A percentile compares a stretch with the other conserved stretches of the same genome.
These are phyloP conservation scores for Zygoascus tannicola DNA, from an alignment of 805 yeast genomes.

Conservation along the genomic window DNA sequence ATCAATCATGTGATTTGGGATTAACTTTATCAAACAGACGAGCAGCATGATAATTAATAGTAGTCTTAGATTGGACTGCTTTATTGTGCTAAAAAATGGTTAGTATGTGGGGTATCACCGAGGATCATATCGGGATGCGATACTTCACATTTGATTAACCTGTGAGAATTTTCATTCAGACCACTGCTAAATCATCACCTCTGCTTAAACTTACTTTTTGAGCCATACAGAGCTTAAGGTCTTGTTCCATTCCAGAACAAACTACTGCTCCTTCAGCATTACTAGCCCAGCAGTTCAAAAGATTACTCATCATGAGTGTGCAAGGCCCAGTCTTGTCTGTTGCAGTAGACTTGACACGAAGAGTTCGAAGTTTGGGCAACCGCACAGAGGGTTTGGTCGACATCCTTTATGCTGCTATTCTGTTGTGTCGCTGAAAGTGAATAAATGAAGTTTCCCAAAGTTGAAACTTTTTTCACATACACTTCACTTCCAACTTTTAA, in stretches of 20 bases:
- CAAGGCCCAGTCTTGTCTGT: slow-evolving; percentile 38
- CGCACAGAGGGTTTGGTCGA: slow-evolving; percentile 2
- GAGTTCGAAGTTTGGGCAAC: slow-evolving; percentile 1
- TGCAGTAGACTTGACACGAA: slow-evolving; percentile 4
- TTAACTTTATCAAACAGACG: slow-evolving; percentile 41
- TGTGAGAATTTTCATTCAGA: slow-evolving; percentile 6
- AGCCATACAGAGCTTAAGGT: slow-evolving; percentile 67
- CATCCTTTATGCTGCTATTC: slow-evolving; percentile 1
- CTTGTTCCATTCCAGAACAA: slow-evolving; percentile 57
- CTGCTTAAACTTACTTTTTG: slow-evolving; percentile 25
- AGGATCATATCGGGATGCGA: no score
- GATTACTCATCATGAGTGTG: slow-evolving; percentile 69
- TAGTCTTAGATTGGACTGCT: slow-evolving; percentile 27
- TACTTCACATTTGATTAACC: no score
- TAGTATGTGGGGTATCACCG: no score
- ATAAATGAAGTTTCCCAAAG: no score
- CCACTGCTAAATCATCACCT: not conserved
- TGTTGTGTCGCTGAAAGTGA: no score
- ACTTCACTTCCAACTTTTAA: no score
- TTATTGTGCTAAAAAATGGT: slow-evolving; percentile 13
- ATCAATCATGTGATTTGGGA: slow-evolving; percentile 40
- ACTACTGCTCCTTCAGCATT: slow-evolving; percentile 71
- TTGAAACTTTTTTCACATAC: no score
- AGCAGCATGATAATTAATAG: slow-evolving; percentile 46
- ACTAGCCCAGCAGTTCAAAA: slow-evolving; percentile 93